phyloP scores from a whole-genome alignment of 768 basidiomycete species.

The Daedaleopsis nitida region DNA sequence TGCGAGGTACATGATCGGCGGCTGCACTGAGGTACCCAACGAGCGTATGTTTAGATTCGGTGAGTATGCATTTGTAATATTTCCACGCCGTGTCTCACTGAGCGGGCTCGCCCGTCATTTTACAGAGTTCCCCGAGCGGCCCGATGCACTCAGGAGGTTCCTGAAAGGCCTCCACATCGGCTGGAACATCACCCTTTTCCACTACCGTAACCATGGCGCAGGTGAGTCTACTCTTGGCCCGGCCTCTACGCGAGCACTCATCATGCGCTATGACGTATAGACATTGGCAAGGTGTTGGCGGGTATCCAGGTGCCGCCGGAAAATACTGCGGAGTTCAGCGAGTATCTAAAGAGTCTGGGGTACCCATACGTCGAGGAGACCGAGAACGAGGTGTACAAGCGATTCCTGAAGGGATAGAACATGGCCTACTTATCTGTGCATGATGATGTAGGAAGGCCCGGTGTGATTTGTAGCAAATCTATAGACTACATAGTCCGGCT shows the following conservation, averaged over 20 bases:
- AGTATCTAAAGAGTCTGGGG: slow-evolving; percentile 75
- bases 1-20: slow-evolving; percentile 93
- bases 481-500: too few species aligned
- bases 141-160: slow-evolving; percentile 89
- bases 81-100: background rate
- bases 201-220: slow-evolving; percentile 97
- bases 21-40: slow-evolving; percentile 70
- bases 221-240: slow-evolving; percentile 45
- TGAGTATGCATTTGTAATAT: slow-evolving; percentile 40
- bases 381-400: slow-evolving; percentile 79
- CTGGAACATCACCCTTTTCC: slow-evolving; percentile 97
- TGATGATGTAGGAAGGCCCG: background rate
- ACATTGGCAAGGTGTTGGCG: slow-evolving; percentile 90
- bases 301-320: slow-evolving; percentile 87
- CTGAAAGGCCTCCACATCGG: slow-evolving; percentile 76
- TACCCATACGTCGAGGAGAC: slow-evolving; percentile 95
- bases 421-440: background rate
- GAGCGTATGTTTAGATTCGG: slow-evolving; percentile 95
- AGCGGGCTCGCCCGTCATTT: background rate
- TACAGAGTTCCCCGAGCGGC: slow-evolving; percentile 94
- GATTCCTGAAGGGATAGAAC: slow-evolving; percentile 55
- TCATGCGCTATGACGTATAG: slow-evolving; percentile 39
- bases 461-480: background rate
- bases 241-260: background rate
- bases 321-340: slow-evolving; percentile 67